Base-by-base conservation (phyloP, 2,329 filamentous ascomycete species). In the Xylariales sp. region DNA sequence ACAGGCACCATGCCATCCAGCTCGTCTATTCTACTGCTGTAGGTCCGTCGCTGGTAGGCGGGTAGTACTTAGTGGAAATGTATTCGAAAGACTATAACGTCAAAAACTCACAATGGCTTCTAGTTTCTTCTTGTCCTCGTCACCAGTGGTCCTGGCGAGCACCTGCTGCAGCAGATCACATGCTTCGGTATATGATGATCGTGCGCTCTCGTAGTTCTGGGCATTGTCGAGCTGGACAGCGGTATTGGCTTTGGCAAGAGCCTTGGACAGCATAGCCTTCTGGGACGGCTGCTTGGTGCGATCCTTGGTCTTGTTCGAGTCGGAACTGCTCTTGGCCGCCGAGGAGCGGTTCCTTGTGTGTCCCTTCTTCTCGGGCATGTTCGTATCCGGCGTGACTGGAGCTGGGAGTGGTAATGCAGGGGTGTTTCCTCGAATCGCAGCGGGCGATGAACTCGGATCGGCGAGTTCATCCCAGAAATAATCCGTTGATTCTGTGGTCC, bases 171-270 rank as follows among this genome's bases (percentile, higher is more conserved):
- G 69, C 45, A 98, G 71, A 42, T 83, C 78, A 59, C 93, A 98
- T 4, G 94, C 93, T 64, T 98, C 93, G 9, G 78, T 74, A 60
- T 98, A 98, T 11, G 91, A 89, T 55, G 88, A 80, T 58, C 94
- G 83, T 14, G 93, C 93, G 29, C 88, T 89, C 60, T 91, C 87
- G 48, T 93, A 91, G 57, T 97, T 95, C 56, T 93, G 87, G 11
- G 88, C 89, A 75, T 96, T 97, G 65, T 98, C 93, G 29, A 98
- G 77, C 51, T 96, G 78, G 19, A 98, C 93, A 16, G 93, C 93
- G 10, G 88, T 91, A 58, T 98, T 96, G 37, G 93, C 93, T 66
- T 96, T 95, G 59, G 95, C 86, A 41, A 98, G 70, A 1, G 93
- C 93, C 53, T 86, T 87, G n/a, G 91, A 95, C 25, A 98, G 75